Base-by-base conservation (phyloP, 2,329 filamentous ascomycete genomes). In the Grosmannia huntii region DNA sequence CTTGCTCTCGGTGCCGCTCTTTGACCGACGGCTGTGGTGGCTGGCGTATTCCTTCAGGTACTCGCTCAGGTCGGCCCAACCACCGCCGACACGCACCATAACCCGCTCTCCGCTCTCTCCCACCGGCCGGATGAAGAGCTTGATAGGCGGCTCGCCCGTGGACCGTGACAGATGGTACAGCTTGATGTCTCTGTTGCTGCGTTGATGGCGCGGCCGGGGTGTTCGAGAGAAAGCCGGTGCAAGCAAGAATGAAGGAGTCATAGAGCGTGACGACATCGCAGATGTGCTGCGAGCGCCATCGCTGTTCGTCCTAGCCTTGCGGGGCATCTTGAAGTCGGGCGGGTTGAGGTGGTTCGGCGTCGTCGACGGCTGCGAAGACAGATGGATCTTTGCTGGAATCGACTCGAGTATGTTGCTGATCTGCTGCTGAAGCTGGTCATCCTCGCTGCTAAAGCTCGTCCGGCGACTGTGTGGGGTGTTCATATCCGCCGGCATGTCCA, bases 21-120 rank as follows among this genome's bases (percentile, higher is more conserved):
- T 70, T 56, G 80, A 80, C 49, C 82, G 84, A n/a, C 89, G 85
- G 50, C 89, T 88, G 68, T 99, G 94, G 68, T 99, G 94, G 60
- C 85, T 84, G 9, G 90, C 91, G 66, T 96, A 99, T 69, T 96
- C 90, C 65, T 90, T 87, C 49, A 99, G 78, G 67, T 96, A 99
- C 70, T 97, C 94, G 44, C 88, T 92, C 23, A 99, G 76, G 70
- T 99, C 94, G 16, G 91, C 90, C 94, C 94, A 99, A n/a, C 94
- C 94, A 60, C 94, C 94, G 14, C 94, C 94, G 14, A 99, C 92
- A 41, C 94, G 87, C 9, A 99, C 94, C 94, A 99, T 97, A 61
- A 97, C 90, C 56, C 94, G 84, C 70, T 97, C 90, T 19, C 89
- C 89, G 59, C 84, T 80, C 69, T 96, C 90, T 55, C 94, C 94